Base-by-base conservation (phyloP, 1,284 basidiomycete species). In the Naganishia sp. region DNA sequence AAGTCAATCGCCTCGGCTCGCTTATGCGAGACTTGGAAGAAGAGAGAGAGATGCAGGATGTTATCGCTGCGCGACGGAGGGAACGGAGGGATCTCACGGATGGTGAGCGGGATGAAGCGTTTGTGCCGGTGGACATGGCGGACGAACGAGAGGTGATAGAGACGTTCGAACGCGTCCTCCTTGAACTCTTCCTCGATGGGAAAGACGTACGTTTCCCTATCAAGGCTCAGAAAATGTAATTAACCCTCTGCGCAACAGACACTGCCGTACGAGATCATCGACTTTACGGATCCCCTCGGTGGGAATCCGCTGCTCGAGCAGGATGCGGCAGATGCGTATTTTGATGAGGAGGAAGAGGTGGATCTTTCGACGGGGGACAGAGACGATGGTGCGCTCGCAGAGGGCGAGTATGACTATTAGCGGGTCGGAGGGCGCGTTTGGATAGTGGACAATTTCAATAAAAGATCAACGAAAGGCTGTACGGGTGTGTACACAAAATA, bases 361-460 rank as follows among this genome's bases (percentile, higher is more conserved):
- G 47, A 62, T 61, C 35, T 53, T 35, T 13, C 21, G 49, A 10
- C n/a, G 23, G 58, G 45, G 49, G 56, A 50, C 54, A 31, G 43
- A 55, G 47, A 53, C 31, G 66, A 7, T 65, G 63, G 54, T 65
- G 35, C 21, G 54, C 42, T 49, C 45, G 31, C 39, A 17, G 50
- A 72, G 52, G 77, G 75, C 3, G 77, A 80, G 41, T 80, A 79
- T 65, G 78, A 80, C 67, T 80, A 80, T 63, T 80, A 41, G 35
- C 35, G 35, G 28, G 28, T 1, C 28, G 1, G 1, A 28, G 28
- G 28, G 28, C 28, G 1, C 28, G 28, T 28, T 28, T 28, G 28
- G 28, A 28, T 28, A 28, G 28, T 28, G 28, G 1, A 28, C 28
- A 28, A 28, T 28, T 5, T 28, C 28, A 5, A 3, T 28, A 28